Evolutionary conservation across 352 stramenopile genomes (phyloP).

Genomic region (Globisporangium ultimum): DNA sequence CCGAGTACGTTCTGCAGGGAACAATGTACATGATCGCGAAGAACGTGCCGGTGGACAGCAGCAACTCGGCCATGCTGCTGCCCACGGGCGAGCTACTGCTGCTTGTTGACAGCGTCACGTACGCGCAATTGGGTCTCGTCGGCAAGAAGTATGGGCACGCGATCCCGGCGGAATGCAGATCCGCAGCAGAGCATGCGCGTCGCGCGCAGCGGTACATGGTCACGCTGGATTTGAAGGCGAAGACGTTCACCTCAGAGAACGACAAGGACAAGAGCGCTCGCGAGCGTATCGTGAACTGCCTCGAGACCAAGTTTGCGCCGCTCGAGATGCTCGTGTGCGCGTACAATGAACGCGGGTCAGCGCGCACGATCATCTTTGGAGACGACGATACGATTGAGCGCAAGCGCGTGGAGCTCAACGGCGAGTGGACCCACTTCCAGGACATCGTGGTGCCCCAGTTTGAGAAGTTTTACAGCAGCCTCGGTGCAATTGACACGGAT

Average conservation of each 20-base stretch:
- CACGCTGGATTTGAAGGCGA: constrained; percentile 51
- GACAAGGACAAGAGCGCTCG: constrained; percentile 11
- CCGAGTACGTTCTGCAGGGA: constrained; percentile 50
- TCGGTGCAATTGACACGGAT: constrained; percentile 2
- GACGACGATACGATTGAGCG: constrained; percentile 63
- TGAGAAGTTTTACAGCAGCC: constrained; percentile 26
- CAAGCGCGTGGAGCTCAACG: constrained; percentile 61
- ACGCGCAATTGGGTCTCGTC: constrained; percentile 69
- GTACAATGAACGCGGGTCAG: constrained; percentile 56
- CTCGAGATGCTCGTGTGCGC: constrained; percentile 76
- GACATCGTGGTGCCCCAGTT: constrained; percentile 58
- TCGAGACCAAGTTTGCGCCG: constrained; percentile 47
- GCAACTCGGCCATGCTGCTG: constrained; percentile 63
- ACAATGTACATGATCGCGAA: constrained; percentile 74
- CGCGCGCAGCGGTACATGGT: constrained; percentile 57
- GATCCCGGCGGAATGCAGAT: constrained; percentile 15
- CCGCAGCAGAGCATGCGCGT: constrained; percentile 18
- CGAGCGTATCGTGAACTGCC: constrained; percentile 40
- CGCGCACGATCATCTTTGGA: constrained; percentile 67
- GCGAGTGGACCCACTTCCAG: constrained; percentile 29
- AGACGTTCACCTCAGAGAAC: constrained; percentile 24
- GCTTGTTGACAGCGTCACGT: constrained; percentile 58
- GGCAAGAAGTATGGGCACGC: constrained; percentile 56
- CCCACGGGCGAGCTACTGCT: constrained; percentile 65
- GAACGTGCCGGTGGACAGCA: constrained; percentile 62